These are phyloP conservation scores for Tylopilus vinaceipallidus DNA, from an alignment of 768 basidiomycete genomes.

Conservation along the genomic window DNA sequence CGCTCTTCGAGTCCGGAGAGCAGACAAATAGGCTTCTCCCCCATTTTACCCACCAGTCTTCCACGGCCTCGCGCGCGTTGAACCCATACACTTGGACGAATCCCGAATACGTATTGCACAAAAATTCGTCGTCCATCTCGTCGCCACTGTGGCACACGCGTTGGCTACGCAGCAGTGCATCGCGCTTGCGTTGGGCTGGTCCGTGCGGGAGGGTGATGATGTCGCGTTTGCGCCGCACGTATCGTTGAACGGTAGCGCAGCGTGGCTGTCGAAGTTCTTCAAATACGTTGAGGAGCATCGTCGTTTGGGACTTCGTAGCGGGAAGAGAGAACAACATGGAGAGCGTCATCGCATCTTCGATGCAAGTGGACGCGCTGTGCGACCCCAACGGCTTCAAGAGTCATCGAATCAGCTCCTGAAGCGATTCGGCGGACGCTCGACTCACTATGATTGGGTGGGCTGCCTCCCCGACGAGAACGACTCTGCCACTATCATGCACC, in stretches of 20 bases:
- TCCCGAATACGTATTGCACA: constrained; percentile 46
- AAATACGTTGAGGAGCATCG: constrained; percentile 50
- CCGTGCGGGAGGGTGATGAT: constrained; percentile 44
- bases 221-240: constrained; percentile 43
- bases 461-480: constrained; percentile 57
- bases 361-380: constrained; percentile 44
- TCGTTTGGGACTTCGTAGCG: constrained; percentile 41
- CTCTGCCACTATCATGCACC: constrained; percentile 48
- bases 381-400: constrained; percentile 46
- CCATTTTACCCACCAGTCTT: constrained; percentile 64
- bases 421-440: neutral
- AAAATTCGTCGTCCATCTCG: constrained; percentile 36
- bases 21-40: constrained; percentile 26
- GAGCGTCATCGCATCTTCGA: constrained; percentile 63
- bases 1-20: neutral
- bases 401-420: neutral
- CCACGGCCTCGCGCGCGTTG: constrained; percentile 51
- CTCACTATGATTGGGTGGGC: constrained; percentile 53
- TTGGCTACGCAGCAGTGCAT: constrained; percentile 32
- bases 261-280: constrained; percentile 57
- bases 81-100: constrained; percentile 48
- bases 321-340: constrained; percentile 55
- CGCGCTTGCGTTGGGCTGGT: constrained; percentile 42
- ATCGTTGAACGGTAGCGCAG: constrained; percentile 36
- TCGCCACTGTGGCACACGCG: constrained; percentile 39